Evolutionary conservation across 768 basidiomycete genomes (phyloP).

Genomic region (Pleurotus eryngii): DNA sequence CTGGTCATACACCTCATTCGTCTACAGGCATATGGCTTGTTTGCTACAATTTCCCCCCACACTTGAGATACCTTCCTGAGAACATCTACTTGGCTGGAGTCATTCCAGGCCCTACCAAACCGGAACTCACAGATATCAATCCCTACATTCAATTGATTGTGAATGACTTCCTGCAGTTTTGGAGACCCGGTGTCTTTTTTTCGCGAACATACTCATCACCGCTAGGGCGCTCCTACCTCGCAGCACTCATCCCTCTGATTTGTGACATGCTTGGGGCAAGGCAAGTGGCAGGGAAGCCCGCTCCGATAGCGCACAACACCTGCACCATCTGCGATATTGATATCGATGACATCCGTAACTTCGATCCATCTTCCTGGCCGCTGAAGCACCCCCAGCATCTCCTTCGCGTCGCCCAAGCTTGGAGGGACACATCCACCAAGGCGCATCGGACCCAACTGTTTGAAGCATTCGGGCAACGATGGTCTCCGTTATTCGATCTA

Average conservation of each 20-base stretch:
- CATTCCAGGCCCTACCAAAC: slow-evolving; percentile 37
- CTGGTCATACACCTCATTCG: slow-evolving; percentile 7
- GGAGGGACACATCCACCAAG: slow-evolving; percentile 12
- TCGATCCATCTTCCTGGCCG: slow-evolving; percentile 14
- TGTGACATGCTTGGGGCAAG: slow-evolving; percentile 30
- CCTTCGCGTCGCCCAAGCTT: slow-evolving; percentile 13
- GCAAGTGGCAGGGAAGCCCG: slow-evolving; percentile 21
- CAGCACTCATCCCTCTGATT: slow-evolving; percentile 29
- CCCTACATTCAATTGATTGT: slow-evolving; percentile 30
- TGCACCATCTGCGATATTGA: slow-evolving; percentile 20
- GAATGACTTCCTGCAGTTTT: slow-evolving; percentile 30
- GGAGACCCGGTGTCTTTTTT: slow-evolving; percentile 25
- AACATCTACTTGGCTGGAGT: slow-evolving; percentile 42
- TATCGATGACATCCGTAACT: slow-evolving; percentile 14
- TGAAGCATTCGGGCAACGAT: slow-evolving; percentile 22
- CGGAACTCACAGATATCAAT: slow-evolving; percentile 27
- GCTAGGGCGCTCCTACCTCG: slow-evolving; percentile 22
- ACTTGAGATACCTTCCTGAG: slow-evolving; percentile 29
- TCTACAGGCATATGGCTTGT: slow-evolving; percentile 23
- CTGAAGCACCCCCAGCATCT: slow-evolving; percentile 10
- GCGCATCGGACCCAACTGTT: slow-evolving; percentile 8
- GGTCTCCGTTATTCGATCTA: slow-evolving; percentile 24
- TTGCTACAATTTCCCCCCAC: slow-evolving; percentile 32
- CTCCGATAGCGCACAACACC: slow-evolving; percentile 14
- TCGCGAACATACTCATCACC: slow-evolving; percentile 18